phyloP scores from a whole-genome alignment of 441 rosid genomes.

The Flueggea neowawraea region DNA sequence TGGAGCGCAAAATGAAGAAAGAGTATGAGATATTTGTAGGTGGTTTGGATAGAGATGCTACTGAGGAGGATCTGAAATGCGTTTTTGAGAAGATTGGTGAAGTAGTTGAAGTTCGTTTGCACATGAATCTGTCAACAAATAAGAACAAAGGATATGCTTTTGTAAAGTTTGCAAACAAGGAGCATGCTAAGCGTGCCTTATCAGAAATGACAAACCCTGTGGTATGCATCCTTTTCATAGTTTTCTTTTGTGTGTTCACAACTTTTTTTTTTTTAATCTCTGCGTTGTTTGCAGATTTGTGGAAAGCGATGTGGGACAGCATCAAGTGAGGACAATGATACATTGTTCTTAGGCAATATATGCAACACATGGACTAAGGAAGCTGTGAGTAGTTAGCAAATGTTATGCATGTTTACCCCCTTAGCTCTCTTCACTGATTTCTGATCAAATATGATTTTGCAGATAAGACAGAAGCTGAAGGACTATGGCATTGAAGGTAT shows the following conservation, averaged over 20 bases:
- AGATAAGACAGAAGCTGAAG: slow-evolving; percentile 64
- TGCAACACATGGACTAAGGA: slow-evolving; percentile 75
- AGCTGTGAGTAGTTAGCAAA: slow-evolving; percentile 46
- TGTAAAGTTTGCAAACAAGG: slow-evolving; percentile 59
- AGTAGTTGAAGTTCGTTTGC: slow-evolving; percentile 53
- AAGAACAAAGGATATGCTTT: slow-evolving; percentile 61
- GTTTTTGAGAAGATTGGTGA: slow-evolving; percentile 60
- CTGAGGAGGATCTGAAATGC: slow-evolving; percentile 52
- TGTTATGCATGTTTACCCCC: slow-evolving; percentile 5
- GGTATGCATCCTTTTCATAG: slow-evolving; percentile 28
- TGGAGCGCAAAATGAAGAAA: slow-evolving; percentile 52
- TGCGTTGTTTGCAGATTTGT: slow-evolving; percentile 37
- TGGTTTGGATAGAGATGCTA: slow-evolving; percentile 58
- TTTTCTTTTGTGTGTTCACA: background rate
- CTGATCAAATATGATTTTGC: slow-evolving; percentile 21
- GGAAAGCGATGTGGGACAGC: slow-evolving; percentile 70
- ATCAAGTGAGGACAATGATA: slow-evolving; percentile 68
- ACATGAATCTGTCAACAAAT: slow-evolving; percentile 38
- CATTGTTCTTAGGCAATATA: slow-evolving; percentile 62
- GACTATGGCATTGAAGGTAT: slow-evolving; percentile 53
- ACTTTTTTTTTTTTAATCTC: slow-evolving; percentile 10
- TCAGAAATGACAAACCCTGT: slow-evolving; percentile 66
- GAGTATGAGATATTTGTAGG: slow-evolving; percentile 66
- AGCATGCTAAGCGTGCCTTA: slow-evolving; percentile 52
- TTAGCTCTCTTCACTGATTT: slow-evolving; percentile 17